phyloP scores from a whole-genome alignment of 345 rosid species.

The Camelina laxa region DNA sequence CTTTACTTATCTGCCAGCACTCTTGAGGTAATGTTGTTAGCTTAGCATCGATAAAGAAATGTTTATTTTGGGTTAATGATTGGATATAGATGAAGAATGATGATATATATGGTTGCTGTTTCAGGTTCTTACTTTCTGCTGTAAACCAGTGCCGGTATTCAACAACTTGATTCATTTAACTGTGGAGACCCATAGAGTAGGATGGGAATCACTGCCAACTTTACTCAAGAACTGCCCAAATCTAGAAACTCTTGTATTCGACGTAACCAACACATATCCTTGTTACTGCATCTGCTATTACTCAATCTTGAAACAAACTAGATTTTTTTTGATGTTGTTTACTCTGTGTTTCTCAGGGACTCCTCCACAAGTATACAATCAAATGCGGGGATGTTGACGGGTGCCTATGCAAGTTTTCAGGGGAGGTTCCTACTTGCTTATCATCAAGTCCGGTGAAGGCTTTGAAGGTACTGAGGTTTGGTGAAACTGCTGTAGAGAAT shows the following conservation, averaged over 20 bases:
- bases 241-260: slow-evolving; percentile 4
- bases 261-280: slow-evolving; percentile 9
- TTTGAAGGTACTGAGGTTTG: slow-evolving; percentile 7
- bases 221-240: slow-evolving; percentile 11
- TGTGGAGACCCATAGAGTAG: neutral
- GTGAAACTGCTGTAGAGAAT: neutral
- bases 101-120: neutral
- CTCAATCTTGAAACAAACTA: neutral
- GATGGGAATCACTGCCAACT: slow-evolving; percentile 2
- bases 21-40: neutral
- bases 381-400: slow-evolving; percentile 12
- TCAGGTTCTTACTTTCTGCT: slow-evolving; percentile 7
- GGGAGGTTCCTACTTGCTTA: slow-evolving; percentile 21
- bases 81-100: neutral
- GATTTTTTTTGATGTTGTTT: neutral
- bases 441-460: slow-evolving; percentile 31
- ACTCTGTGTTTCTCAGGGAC: neutral
- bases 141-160: neutral
- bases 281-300: neutral
- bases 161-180: slow-evolving; percentile 13
- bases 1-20: neutral
- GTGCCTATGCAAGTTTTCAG: slow-evolving; percentile 30
- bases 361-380: neutral
- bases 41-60: neutral
- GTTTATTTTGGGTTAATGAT: neutral